These are phyloP conservation scores for Yarrowia sp. DNA, from an alignment of 805 yeast genomes.

Conservation along the genomic window DNA sequence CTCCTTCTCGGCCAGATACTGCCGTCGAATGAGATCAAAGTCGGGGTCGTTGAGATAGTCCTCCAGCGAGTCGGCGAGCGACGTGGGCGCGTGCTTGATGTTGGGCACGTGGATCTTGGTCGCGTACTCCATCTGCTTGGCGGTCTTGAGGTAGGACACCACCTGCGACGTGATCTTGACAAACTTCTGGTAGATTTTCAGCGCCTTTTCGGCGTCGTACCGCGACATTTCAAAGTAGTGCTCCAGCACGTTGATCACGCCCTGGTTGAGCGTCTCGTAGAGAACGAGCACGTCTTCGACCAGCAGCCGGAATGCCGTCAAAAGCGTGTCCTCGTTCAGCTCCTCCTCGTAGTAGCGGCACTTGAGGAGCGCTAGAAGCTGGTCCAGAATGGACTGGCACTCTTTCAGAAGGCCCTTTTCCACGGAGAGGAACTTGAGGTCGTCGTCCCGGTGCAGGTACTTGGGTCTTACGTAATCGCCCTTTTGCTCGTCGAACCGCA, in stretches of 20 bases:
- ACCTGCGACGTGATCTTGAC: slow-evolving; percentile 87
- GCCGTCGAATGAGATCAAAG: slow-evolving; percentile 79
- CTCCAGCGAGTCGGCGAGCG: slow-evolving; percentile 82
- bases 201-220: slow-evolving; percentile 83
- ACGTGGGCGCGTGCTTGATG: slow-evolving; percentile 96
- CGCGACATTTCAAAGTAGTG: slow-evolving; percentile 93
- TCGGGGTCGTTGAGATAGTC: slow-evolving; percentile 88
- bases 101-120: slow-evolving; percentile 94
- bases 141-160: slow-evolving; percentile 84
- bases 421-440: slow-evolving; percentile 67
- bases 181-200: slow-evolving; percentile 82
- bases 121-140: slow-evolving; percentile 84
- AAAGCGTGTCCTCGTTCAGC: slow-evolving; percentile 74
- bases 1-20: slow-evolving; percentile 73
- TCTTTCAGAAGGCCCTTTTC: slow-evolving; percentile 85
- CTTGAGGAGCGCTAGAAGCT: slow-evolving; percentile 74
- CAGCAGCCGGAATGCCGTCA: slow-evolving; percentile 84
- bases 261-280: slow-evolving; percentile 92
- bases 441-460: slow-evolving; percentile 60
- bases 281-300: slow-evolving; percentile 88
- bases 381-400: slow-evolving; percentile 82
- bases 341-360: slow-evolving; percentile 84
- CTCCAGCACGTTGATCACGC: slow-evolving; percentile 90
- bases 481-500: slow-evolving; percentile 62
- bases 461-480: slow-evolving; percentile 74